Evolutionary conservation across 2,329 filamentous ascomycete genomes (phyloP), one percentile per base, ranked within the genome.

Genomic region (Hymenoscyphus fraxineus): DNA sequence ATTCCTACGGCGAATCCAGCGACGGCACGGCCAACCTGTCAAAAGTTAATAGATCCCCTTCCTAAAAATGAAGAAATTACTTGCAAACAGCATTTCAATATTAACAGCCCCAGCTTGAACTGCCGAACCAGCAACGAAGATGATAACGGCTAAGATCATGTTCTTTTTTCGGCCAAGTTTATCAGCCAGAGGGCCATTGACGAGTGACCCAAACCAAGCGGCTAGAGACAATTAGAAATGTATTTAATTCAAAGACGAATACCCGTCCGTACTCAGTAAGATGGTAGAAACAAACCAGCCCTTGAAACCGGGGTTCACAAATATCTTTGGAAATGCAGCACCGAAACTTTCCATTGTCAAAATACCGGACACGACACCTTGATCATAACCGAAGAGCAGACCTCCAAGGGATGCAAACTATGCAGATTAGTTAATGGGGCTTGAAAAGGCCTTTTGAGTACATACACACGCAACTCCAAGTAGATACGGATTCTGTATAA

Each of bases 281-380:
- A 84, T 72, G 1, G 78, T 80, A 6, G 82, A 82, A 1, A 83
- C 80, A 61, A 83, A 82, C 81, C 82, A 83, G 39, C 81, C 81
- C 65, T 83, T 81, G 73, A 81, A 81, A 12, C 77, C 70, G 64
- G 76, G 79, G 64, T 83, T 79, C 0, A 75, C 63, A 59, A 77
- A 79, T 16, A 82, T 75, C 7, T 74, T 68, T 4, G 79, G 80
- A 54, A 78, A 76, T 15, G 72, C 68, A 38, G 76, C 76, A 2
- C 72, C 77, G 64, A 82, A 81, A 47, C 78, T 79, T 64, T 79
- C 74, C 75, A 80, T 80, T 5, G 77, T 79, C 60, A 81, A 75
- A 56, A 82, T 77, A 44, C 78, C 79, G 0, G 78, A 80, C 57
- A 81, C 76, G 38, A 82, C 78, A 40, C 79, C 79, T 13, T 78